These are phyloP conservation scores for Colletotrichum sp. DNA, from an alignment of 2,329 filamentous ascomycete genomes.

Conservation along the genomic window DNA sequence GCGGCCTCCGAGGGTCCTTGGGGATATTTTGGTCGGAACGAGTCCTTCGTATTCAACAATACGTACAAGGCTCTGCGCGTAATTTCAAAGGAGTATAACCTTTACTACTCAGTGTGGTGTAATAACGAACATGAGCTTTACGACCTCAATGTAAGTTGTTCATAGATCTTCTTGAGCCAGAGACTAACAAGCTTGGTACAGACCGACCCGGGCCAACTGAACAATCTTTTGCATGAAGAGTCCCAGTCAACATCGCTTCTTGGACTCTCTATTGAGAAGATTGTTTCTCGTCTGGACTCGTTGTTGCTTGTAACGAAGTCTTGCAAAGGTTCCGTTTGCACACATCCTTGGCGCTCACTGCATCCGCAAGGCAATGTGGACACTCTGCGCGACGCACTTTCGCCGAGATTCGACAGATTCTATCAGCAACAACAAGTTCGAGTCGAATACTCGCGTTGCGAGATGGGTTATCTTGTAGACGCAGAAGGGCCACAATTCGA, in stretches of 20 bases:
- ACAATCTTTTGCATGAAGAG: background rate
- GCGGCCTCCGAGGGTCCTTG: slow-evolving; percentile 30
- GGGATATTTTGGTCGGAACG: slow-evolving; percentile 22
- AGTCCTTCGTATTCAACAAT: slow-evolving; percentile 38
- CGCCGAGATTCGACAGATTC: slow-evolving; percentile 50
- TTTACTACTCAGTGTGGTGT: slow-evolving; percentile 64
- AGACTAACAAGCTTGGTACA: background rate
- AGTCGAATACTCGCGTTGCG: slow-evolving; percentile 57
- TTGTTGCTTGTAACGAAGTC: slow-evolving; percentile 64
- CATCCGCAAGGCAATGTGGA: slow-evolving; percentile 57
- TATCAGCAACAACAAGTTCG: slow-evolving; percentile 51
- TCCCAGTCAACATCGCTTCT: background rate
- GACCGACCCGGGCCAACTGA: background rate
- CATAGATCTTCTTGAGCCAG: background rate
- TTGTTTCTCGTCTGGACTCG: slow-evolving; percentile 57
- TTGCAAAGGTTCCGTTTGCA: slow-evolving; percentile 56
- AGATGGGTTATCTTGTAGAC: slow-evolving; percentile 57
- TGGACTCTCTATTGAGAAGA: slow-evolving; percentile 33
- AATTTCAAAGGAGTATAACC: slow-evolving; percentile 48
- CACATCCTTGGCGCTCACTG: slow-evolving; percentile 57
- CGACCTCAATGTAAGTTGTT: slow-evolving; percentile 50
- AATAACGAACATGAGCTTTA: slow-evolving; percentile 53
- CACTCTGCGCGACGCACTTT: slow-evolving; percentile 53
- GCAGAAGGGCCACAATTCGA: slow-evolving; percentile 56
- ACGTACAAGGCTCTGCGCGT: slow-evolving; percentile 60